Evolutionary conservation across 768 basidiomycete genomes (phyloP).

Genomic region (Naganishia kalamii): DNA sequence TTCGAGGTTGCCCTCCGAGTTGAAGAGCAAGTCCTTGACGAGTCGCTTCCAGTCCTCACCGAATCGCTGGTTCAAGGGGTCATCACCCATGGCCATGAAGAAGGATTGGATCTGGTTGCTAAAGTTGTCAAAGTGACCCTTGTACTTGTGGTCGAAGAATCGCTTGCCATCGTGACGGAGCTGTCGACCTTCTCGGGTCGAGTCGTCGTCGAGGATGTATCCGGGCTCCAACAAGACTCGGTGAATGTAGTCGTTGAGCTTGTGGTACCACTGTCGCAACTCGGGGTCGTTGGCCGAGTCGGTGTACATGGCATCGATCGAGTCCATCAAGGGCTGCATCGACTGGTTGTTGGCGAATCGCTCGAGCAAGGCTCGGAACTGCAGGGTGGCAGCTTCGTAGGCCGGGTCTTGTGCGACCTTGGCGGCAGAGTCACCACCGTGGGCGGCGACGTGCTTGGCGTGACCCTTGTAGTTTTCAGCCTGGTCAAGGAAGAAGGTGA

Average conservation of each 20-base stretch:
- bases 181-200: slow-evolving; percentile 58
- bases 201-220: slow-evolving; percentile 74
- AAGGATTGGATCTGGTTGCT: slow-evolving; percentile 66
- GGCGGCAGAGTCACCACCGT: slow-evolving; percentile 44
- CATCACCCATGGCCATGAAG: slow-evolving; percentile 77
- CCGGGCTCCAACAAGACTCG: slow-evolving; percentile 74
- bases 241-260: slow-evolving; percentile 60
- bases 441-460: slow-evolving; percentile 49
- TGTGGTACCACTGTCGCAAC: slow-evolving; percentile 66
- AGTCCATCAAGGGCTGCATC: slow-evolving; percentile 63
- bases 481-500: slow-evolving; percentile 50
- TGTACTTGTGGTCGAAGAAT: slow-evolving; percentile 73
- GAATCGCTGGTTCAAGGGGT: slow-evolving; percentile 72
- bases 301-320: slow-evolving; percentile 64
- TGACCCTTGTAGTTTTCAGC: slow-evolving; percentile 51
- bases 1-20: slow-evolving; percentile 66
- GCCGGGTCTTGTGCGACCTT: slow-evolving; percentile 52
- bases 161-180: slow-evolving; percentile 65
- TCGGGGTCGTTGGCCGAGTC: slow-evolving; percentile 70
- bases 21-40: slow-evolving; percentile 67
- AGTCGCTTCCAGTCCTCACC: slow-evolving; percentile 71
- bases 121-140: slow-evolving; percentile 70
- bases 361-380: slow-evolving; percentile 77
- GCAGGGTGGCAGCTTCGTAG: slow-evolving; percentile 55
- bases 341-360: slow-evolving; percentile 75